A percentile compares a stretch with the other conserved stretches of the same genome.
Conservation (phyloP, 345 rosid species). For the Toxicodendron radicans region DNA sequence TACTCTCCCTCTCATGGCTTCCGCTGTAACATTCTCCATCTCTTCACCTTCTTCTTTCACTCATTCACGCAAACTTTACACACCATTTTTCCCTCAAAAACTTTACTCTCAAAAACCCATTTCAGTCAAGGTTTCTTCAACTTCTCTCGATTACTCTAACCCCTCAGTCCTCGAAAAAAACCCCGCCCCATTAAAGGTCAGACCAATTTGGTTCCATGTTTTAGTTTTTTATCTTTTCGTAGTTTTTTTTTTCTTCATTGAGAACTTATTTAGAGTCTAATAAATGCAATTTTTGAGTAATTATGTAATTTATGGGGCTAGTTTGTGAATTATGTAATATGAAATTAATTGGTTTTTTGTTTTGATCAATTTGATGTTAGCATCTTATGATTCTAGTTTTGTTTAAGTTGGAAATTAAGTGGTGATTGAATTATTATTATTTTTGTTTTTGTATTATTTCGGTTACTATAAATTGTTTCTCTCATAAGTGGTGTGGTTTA, state of each 20-base stretch:
- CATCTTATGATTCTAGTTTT: neutral
- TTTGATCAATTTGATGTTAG: neutral
- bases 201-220: neutral
- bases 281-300: neutral
- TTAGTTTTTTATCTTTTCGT: neutral
- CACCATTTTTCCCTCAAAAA: conserved; percentile 26
- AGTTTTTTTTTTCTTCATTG: neutral
- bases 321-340: neutral
- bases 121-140: conserved; percentile 59
- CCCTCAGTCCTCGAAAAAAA: conserved; percentile 40
- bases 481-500: conserved; percentile 14
- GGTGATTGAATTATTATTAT: neutral
- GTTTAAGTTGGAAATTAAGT: conserved; percentile 4
- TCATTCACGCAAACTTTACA: conserved; percentile 35
- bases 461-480: neutral
- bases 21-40: conserved; percentile 39
- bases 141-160: conserved; percentile 46
- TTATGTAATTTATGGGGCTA: neutral
- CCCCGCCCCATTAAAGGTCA: conserved; percentile 52
- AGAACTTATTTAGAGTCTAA: neutral
- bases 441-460: neutral
- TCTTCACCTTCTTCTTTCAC: conserved; percentile 40
- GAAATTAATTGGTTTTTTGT: neutral
- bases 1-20: conserved; percentile 32
- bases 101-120: conserved; percentile 39